Evolutionary conservation across 768 basidiomycete genomes (phyloP), one percentile per base, ranked within the genome.

Genomic region (Russula emetica): DNA sequence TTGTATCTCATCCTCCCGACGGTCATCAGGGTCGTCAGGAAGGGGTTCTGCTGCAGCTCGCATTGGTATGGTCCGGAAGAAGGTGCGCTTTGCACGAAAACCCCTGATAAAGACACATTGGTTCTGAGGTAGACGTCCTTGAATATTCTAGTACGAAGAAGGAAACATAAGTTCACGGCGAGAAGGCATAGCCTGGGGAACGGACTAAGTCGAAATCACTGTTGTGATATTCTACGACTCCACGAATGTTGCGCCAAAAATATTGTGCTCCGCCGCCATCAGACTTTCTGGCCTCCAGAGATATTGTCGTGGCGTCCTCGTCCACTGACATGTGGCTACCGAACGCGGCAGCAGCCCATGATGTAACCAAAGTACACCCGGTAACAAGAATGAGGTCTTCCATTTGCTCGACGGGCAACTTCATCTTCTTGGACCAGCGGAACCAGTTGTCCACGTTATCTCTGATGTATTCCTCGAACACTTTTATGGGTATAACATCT

Each of bases 81-180:
- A 40, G 11, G 44, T n/a, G 16, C 61, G 61, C 18, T 64, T 64
- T 1, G 63, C 58, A 10, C 63, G 63, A 26, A 47, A 64, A 10
- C 58, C 63, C 26, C 42, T 59, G 13, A 64, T 47, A 26, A 64
- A 64, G 5, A 64, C 45, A 10, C 63, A 64, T n/a, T 64, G 63
- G 34, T 61, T 61, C 30, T 24, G 53, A 14, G 30, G 7, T 10
- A 9, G 26, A 20, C 11, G 14, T 11, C 18, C 18, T 10, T 11
- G 10, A 18, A 8, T 13, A 5, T 28, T 18, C 16, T 26, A 28
- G 6, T 18, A n/a, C 8, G 6, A 30, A 10, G 20, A 14, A 30
- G 1, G 26, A 50, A 28, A 26, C 6, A 18, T 50, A 18, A 50
- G 49, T 50, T 3, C 2, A 26, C 1, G 8, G 49, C 2, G 7